Evolutionary conservation across 345 rosid species (phyloP).

Genomic region (Linum lewisii): DNA sequence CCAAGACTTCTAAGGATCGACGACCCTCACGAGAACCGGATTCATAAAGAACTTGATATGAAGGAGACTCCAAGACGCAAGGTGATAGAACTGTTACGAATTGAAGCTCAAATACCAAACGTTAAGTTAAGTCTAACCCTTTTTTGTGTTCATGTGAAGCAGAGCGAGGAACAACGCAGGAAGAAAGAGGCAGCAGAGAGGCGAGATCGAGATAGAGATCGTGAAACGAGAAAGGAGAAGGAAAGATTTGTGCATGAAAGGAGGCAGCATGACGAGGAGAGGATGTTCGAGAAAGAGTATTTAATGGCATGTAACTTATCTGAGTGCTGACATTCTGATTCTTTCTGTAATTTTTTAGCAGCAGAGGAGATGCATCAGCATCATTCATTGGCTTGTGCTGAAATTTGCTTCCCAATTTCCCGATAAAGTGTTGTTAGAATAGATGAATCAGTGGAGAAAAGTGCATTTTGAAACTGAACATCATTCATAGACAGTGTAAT

Average conservation of each 20-base stretch:
- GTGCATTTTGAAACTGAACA: too few species aligned
- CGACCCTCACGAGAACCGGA: slow-evolving; percentile 55
- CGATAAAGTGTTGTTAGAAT: too few species aligned
- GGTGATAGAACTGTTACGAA: slow-evolving; percentile 2
- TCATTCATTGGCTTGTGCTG: too few species aligned
- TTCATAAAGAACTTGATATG: slow-evolving; percentile 72
- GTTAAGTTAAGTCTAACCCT: not conserved
- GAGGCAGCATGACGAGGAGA: not conserved
- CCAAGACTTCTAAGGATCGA: slow-evolving; percentile 48
- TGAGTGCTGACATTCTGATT: not conserved
- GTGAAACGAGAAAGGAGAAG: slow-evolving; percentile 1
- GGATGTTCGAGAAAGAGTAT: not conserved
- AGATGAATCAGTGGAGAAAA: too few species aligned
- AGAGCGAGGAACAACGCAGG: not conserved
- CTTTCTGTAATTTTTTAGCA: not conserved
- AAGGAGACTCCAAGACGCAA: slow-evolving; percentile 56
- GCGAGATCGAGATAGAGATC: not conserved
- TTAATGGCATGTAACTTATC: not conserved
- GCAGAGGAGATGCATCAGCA: too few species aligned
- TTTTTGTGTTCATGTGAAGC: not conserved
- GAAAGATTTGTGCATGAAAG: not conserved
- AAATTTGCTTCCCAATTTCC: too few species aligned
- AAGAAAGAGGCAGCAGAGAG: not conserved
- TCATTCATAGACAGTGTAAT: too few species aligned
- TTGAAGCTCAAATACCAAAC: not conserved